Percentiles rank a stretch among this genome's conserved stretches.
phyloP scores from a whole-genome alignment of 768 basidiomycete genomes.

The Floccularia luteovirens region DNA sequence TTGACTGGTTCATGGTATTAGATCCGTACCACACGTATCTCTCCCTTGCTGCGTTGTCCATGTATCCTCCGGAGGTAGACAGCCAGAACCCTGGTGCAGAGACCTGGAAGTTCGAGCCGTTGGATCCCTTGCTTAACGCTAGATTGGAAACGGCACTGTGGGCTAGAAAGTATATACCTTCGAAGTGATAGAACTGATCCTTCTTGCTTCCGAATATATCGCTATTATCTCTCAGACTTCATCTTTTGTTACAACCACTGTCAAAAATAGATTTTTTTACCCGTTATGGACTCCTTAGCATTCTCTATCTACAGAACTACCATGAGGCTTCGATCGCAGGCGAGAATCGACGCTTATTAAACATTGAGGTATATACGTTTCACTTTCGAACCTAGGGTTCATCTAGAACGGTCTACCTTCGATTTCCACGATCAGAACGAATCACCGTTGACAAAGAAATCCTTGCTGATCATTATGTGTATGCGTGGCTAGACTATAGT shows the following conservation, averaged over 20 bases:
- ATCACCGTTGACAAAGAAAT: no score
- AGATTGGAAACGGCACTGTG: constrained; percentile 57
- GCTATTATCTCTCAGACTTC: not conserved
- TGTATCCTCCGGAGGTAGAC: constrained; percentile 42
- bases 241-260: not conserved
- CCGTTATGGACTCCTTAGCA: not conserved
- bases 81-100: constrained; percentile 17
- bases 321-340: constrained; percentile 15
- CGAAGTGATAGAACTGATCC: not conserved
- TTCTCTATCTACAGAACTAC: not conserved
- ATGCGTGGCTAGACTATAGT: no score
- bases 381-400: no score
- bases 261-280: not conserved
- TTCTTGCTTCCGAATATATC: not conserved
- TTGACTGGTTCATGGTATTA: constrained; percentile 15
- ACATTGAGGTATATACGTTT: no score
- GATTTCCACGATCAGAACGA: no score
- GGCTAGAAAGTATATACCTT: constrained; percentile 54
- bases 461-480: no score
- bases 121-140: constrained; percentile 73
- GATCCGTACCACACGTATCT: constrained; percentile 97
- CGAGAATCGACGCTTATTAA: constrained; percentile 12
- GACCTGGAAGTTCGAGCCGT: constrained; percentile 48
- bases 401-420: no score
- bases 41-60: constrained; percentile 71